These are phyloP conservation scores for Saturnispora galanensis DNA, from an alignment of 805 yeast species.

Conservation along the genomic window DNA sequence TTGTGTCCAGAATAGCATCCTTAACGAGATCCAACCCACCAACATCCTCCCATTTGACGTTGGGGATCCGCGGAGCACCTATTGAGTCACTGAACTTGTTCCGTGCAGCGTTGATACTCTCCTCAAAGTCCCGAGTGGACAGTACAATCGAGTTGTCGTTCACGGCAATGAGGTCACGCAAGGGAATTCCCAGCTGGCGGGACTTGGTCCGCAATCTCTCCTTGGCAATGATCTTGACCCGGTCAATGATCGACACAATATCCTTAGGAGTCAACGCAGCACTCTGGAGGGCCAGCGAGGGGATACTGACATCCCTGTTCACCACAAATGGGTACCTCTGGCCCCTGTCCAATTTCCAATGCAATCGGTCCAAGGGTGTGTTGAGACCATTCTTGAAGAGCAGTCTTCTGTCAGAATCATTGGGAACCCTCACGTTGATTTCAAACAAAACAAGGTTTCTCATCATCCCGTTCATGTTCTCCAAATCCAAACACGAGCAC, in stretches of 20 bases:
- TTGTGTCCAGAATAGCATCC: conserved; percentile 88
- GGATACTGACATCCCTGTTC: conserved; percentile 43
- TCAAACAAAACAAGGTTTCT: conserved; percentile 70
- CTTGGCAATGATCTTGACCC: conserved; percentile 50
- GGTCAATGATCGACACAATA: conserved; percentile 56
- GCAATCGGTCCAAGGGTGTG: not conserved
- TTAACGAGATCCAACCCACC: conserved; percentile 91
- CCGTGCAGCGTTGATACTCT: conserved; percentile 71
- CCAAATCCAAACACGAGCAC: conserved; percentile 62
- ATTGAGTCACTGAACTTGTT: conserved; percentile 86
- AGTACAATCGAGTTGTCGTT: conserved; percentile 47
- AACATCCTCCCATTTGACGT: conserved; percentile 94
- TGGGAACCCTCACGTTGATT: conserved; percentile 65
- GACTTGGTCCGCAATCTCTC: conserved; percentile 35
- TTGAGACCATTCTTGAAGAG: conserved; percentile 47
- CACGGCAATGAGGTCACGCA: conserved; percentile 32
- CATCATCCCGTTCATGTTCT: conserved; percentile 53
- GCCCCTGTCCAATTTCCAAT: not conserved
- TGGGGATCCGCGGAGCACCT: conserved; percentile 94
- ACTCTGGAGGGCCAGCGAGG: conserved; percentile 65
- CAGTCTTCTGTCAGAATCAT: conserved; percentile 58
- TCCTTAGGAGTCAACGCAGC: conserved; percentile 91
- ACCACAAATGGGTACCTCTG: conserved; percentile 17
- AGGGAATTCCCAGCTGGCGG: conserved; percentile 14
- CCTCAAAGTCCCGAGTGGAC: conserved; percentile 52